Evolutionary conservation across 208 protist genomes (phyloP), one percentile per base, ranked within the genome.

Genomic region (Crithidia thermophila): DNA sequence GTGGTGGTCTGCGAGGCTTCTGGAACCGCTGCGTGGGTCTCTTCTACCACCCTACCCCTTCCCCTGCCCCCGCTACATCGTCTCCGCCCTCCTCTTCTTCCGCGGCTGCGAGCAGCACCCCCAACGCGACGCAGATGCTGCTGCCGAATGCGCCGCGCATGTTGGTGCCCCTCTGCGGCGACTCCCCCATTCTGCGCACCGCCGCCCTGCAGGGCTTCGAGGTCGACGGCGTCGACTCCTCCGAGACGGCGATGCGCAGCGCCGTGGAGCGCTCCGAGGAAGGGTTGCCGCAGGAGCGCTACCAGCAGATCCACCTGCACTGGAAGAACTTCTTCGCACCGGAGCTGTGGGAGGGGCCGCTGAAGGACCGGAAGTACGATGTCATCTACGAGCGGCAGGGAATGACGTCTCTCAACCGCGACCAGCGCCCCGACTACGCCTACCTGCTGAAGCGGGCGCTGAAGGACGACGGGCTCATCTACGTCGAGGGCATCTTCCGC

Each of bases 321-420:
- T 89, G 71, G 78, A 67, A 63, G 4, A 81, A 96, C 70, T 83
- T 96, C 39, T 96, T 96, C 57, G 66, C 86, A 0, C 77, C 88
- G 1, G 81, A 88, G 67, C 58, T 96, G 53, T 96, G 91, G 88
- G 61, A 90, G 30, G 78, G 70, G 11, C 51, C 80, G n/a, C 57
- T 93, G 52, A 52, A 58, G 31, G 67, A 59, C 9, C 71, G 69
- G 53, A 77, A 73, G 58, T 94, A 85, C 71, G 91, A 96, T 61
- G 57, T 94, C 50, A 96, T 96, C 61, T 94, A 96, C 56, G 91
- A 96, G 64, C 84, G 88, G 1, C 88, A 96, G 63, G 88, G 81
- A 30, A 88, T 96, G 68, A 92, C 84, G 11, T 91, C 91, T 13
- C 64, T 96, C 11, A 87, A 92, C 45, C 78, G 75, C 18, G 84